Percentiles rank a stretch among this genome's conserved stretches.
Conservation (phyloP, 371 early-diverging fungal genomes). For the Chytridium lagenaria region DNA sequence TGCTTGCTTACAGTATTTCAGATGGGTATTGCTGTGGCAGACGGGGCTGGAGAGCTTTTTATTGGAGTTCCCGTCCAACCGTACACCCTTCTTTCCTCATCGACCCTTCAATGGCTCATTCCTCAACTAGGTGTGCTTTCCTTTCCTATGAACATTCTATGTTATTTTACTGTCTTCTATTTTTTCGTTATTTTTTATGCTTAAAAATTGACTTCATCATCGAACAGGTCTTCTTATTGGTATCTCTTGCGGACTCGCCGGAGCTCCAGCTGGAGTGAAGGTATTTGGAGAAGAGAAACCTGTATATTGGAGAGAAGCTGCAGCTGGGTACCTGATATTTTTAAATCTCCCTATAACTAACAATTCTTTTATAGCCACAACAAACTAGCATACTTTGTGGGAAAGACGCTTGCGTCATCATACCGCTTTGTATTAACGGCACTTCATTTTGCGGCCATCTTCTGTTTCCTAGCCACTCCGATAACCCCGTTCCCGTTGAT, state of each 20-base stretch:
- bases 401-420: conserved; percentile 41
- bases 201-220: too few relatives aligned
- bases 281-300: conserved; percentile 54
- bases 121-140: conserved; percentile 18
- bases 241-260: conserved; percentile 46
- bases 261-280: conserved; percentile 49
- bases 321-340: conserved; percentile 32
- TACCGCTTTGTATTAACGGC: conserved; percentile 40
- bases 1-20: neutral
- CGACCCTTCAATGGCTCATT: conserved; percentile 20
- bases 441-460: conserved; percentile 42
- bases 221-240: conserved; percentile 46
- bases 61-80: conserved; percentile 7
- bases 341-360: neutral
- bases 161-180: neutral
- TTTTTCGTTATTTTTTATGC: neutral
- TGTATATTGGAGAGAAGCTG: conserved; percentile 48
- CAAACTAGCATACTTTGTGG: conserved; percentile 46
- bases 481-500: conserved; percentile 25
- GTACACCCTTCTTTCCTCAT: conserved; percentile 1
- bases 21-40: conserved; percentile 9
- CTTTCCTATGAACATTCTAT: neutral
- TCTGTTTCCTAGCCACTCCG: conserved; percentile 48
- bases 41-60: conserved; percentile 14
- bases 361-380: conserved; percentile 24